These are phyloP conservation scores for Leishmania martiniquensis DNA, from an alignment of 208 protist genomes.

Conservation along the genomic window DNA sequence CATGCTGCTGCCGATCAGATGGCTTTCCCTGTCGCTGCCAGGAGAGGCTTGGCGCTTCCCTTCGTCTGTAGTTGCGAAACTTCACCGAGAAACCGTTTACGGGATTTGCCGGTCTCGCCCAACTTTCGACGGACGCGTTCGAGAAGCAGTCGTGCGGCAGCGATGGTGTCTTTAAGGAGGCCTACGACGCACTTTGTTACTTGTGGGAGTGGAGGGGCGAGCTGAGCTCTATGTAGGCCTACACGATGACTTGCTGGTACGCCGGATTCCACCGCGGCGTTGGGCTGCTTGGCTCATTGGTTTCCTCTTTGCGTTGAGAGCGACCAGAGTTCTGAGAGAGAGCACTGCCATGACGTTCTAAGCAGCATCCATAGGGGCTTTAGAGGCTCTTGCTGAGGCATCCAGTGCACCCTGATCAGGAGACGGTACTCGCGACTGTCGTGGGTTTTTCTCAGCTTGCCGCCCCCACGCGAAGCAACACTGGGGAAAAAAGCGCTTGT, in stretches of 20 bases:
- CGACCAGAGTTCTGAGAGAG: constrained; percentile 38
- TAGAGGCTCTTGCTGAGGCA: constrained; percentile 30
- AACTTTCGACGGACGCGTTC: neutral
- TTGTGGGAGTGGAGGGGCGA: neutral
- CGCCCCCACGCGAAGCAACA: neutral
- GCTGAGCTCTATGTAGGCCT: neutral
- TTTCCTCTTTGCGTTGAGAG: constrained; percentile 21
- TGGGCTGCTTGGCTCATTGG: constrained; percentile 36
- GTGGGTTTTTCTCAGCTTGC: neutral
- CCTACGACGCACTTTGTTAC: constrained; percentile 21
- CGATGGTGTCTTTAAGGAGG: neutral
- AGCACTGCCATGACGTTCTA: constrained; percentile 13
- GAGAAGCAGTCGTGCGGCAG: neutral
- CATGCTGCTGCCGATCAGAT: neutral
- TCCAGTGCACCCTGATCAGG: neutral
- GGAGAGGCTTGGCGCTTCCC: neutral
- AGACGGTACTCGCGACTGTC: constrained; percentile 8
- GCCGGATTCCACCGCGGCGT: constrained; percentile 17
- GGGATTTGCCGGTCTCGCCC: constrained; percentile 1
- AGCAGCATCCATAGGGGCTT: constrained; percentile 8
- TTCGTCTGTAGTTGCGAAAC: neutral
- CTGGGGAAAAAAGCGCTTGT: neutral
- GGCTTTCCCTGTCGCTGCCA: neutral
- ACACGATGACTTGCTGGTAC: neutral
- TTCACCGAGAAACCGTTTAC: constrained; percentile 3